Evolutionary conservation across 208 protist species (phyloP).

Genomic region (Phytomonas sp.): DNA sequence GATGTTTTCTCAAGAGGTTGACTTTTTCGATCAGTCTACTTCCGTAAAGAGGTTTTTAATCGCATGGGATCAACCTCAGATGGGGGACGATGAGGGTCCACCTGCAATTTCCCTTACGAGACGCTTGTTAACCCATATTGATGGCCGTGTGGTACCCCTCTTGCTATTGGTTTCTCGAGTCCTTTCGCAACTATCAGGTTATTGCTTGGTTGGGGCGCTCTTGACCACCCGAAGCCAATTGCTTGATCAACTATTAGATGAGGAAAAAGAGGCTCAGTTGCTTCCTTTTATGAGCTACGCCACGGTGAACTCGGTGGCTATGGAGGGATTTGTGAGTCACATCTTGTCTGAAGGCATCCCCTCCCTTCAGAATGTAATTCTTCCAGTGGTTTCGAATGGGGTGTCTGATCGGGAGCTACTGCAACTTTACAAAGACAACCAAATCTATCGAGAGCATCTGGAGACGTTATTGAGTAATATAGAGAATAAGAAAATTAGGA

Average conservation of each 20-base stretch:
- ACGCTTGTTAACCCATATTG: background rate
- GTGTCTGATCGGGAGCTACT: conserved; percentile 23
- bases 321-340: background rate
- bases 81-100: background rate
- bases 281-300: too few species aligned
- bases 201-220: too few species aligned
- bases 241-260: too few species aligned
- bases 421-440: conserved; percentile 23
- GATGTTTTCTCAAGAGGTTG: background rate
- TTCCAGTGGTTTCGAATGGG: background rate
- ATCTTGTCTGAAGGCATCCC: background rate
- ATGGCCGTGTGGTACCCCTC: too few species aligned
- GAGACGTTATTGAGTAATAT: conserved; percentile 13
- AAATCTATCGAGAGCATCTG: conserved; percentile 18
- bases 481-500: conserved; percentile 8
- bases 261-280: too few species aligned
- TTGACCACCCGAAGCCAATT: too few species aligned
- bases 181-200: too few species aligned
- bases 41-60: background rate
- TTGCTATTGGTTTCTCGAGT: too few species aligned
- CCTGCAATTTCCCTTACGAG: background rate
- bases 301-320: too few species aligned
- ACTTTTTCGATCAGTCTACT: background rate
- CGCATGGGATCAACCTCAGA: background rate
- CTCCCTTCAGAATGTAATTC: background rate